phyloP scores from a whole-genome alignment of 2,329 filamentous ascomycete genomes.

The Fusarium pseudograminearum region DNA sequence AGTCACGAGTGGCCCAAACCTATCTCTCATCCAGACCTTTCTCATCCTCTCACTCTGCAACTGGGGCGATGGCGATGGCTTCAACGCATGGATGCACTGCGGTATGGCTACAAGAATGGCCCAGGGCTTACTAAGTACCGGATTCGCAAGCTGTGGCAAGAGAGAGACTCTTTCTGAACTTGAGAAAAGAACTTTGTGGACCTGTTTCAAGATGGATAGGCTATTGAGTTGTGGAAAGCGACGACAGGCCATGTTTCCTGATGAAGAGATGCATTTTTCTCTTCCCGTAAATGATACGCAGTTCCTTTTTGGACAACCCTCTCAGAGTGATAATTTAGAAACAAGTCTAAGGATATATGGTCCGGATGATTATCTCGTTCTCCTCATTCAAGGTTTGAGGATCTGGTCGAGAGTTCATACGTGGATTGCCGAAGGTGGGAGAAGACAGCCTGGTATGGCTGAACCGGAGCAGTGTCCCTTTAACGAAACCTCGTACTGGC shows the following conservation, averaged over 20 bases:
- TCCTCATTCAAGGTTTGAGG: conserved; percentile 36
- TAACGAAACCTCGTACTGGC: conserved; percentile 36
- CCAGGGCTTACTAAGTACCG: conserved; percentile 40
- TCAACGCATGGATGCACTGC: conserved; percentile 46
- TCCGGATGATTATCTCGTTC: conserved; percentile 24
- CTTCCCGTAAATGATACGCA: conserved; percentile 34
- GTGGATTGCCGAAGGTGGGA: conserved; percentile 42
- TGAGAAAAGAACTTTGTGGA: conserved; percentile 43
- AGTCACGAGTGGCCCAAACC: conserved; percentile 23
- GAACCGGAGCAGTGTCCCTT: conserved; percentile 41
- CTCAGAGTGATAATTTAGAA: not conserved
- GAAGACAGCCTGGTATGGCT: conserved; percentile 40
- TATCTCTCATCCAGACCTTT: conserved; percentile 40
- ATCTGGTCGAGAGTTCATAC: conserved; percentile 45
- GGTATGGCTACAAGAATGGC: conserved; percentile 45
- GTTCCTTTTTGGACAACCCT: conserved; percentile 35
- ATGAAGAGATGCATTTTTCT: conserved; percentile 32
- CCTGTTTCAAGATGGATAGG: conserved; percentile 44
- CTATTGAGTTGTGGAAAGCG: conserved; percentile 41
- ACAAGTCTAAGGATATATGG: conserved; percentile 3
- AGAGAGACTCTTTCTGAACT: conserved; percentile 32
- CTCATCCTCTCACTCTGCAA: conserved; percentile 41
- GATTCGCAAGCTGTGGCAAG: conserved; percentile 30
- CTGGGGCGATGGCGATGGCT: conserved; percentile 46
- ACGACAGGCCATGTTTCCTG: conserved; percentile 41